A percentile compares a stretch with the other conserved stretches of the same genome.
Conservation (phyloP, 331 rosid species). For the Ulmus americana region DNA sequence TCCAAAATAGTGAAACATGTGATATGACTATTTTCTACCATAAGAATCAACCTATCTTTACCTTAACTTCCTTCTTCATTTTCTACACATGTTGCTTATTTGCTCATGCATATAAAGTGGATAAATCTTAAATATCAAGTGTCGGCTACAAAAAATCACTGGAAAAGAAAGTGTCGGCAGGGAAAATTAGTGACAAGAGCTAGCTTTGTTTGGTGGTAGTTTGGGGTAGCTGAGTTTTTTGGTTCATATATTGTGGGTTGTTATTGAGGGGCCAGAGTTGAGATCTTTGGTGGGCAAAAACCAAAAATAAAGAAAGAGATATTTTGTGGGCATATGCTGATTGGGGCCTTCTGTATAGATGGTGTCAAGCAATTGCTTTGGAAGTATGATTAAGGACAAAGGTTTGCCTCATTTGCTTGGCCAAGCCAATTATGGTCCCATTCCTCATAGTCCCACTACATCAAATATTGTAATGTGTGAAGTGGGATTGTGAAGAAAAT, state of each 20-base stretch:
- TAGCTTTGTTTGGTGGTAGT: background rate
- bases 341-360: conserved; percentile 8
- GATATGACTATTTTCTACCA: conserved; percentile 16
- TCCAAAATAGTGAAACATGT: conserved; percentile 24
- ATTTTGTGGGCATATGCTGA: conserved; percentile 27
- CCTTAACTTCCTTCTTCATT: background rate
- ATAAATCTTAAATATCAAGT: too few species aligned
- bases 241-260: conserved; percentile 6
- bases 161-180: conserved; percentile 48
- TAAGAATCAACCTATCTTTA: conserved; percentile 20
- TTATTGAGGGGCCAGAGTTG: background rate
- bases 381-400: conserved; percentile 22
- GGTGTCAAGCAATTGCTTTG: conserved; percentile 17
- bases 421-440: conserved; percentile 19
- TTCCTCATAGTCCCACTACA: conserved; percentile 6
- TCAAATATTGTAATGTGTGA: conserved; percentile 12
- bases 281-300: conserved; percentile 7
- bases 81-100: background rate
- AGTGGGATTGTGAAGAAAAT: background rate
- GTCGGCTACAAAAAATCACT: too few species aligned
- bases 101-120: too few species aligned
- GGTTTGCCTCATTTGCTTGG: conserved; percentile 2
- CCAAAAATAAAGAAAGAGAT: conserved; percentile 12
- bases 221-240: conserved; percentile 21
- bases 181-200: conserved; percentile 16